Percentiles rank a stretch among this genome's conserved stretches.
Evolutionary conservation across 2,329 filamentous ascomycete genomes (phyloP).

Genomic region (Chaetomium sp.): DNA sequence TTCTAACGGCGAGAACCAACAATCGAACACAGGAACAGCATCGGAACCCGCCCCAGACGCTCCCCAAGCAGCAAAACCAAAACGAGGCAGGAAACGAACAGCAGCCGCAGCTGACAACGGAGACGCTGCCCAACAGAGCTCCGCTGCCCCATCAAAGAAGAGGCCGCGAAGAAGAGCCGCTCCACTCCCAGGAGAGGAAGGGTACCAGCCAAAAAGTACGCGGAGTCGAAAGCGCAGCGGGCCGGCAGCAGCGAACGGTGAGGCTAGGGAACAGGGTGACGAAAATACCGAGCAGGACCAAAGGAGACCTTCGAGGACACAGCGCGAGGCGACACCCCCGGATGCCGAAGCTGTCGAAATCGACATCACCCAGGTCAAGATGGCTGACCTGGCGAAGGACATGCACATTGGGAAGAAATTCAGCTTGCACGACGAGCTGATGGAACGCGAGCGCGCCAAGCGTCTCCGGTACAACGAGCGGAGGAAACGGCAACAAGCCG

Average conservation of each 20-base stretch:
- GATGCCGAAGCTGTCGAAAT: constrained; percentile 57
- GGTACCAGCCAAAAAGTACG: constrained; percentile 12
- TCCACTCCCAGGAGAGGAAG: constrained; percentile 17
- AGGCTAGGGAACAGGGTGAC: constrained; percentile 14
- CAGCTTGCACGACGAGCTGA: constrained; percentile 65
- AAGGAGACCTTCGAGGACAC: constrained; percentile 26
- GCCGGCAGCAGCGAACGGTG: constrained; percentile 9
- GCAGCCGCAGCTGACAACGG: constrained; percentile 5
- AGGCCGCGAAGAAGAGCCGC: constrained; percentile 20
- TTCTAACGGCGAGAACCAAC: background rate
- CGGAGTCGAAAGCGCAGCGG: constrained; percentile 16
- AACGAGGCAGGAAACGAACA: constrained; percentile 18
- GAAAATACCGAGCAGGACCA: constrained; percentile 16
- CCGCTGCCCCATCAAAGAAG: constrained; percentile 19
- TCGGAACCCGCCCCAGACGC: background rate
- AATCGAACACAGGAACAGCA: constrained; percentile 3
- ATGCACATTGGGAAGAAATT: constrained; percentile 68
- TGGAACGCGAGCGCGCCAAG: constrained; percentile 54
- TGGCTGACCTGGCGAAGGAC: constrained; percentile 66
- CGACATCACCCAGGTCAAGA: constrained; percentile 60
- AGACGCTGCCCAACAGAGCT: constrained; percentile 8
- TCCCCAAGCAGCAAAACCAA: constrained; percentile 4
- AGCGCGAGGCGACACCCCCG: constrained; percentile 52
- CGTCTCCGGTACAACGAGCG: constrained; percentile 33
- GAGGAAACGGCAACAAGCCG: constrained; percentile 30